These are phyloP conservation scores for Kandelia obovata DNA, from an alignment of 345 rosid genomes.

Conservation along the genomic window DNA sequence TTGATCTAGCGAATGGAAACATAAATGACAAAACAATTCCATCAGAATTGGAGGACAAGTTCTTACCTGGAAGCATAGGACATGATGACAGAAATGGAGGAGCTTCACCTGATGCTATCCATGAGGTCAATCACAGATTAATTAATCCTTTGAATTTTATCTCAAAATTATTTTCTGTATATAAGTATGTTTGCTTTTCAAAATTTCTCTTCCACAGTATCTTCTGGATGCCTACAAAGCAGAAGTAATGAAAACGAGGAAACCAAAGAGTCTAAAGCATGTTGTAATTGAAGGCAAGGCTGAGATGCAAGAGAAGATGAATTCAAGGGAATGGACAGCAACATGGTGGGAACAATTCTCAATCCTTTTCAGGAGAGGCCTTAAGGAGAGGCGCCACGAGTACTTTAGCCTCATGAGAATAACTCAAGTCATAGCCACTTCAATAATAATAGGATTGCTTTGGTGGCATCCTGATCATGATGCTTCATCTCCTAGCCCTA, in stretches of 20 bases:
- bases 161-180: no score
- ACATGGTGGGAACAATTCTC: constrained; percentile 82
- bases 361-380: constrained; percentile 74
- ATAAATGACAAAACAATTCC: constrained; percentile 75
- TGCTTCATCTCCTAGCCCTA: constrained; percentile 22
- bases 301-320: constrained; percentile 29
- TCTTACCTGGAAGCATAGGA: constrained; percentile 32
- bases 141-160: no score
- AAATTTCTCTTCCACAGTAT: constrained; percentile 40
- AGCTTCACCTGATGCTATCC: constrained; percentile 65
- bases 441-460: constrained; percentile 74
- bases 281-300: constrained; percentile 37
- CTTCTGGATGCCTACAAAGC: constrained; percentile 84
- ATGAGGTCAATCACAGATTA: constrained; percentile 40
- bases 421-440: constrained; percentile 88
- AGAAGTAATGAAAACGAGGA: constrained; percentile 59
- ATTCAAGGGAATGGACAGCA: constrained; percentile 79
- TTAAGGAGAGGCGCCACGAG: constrained; percentile 85
- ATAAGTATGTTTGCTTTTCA: no score
- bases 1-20: constrained; percentile 95
- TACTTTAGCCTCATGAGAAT: constrained; percentile 91
- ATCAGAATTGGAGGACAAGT: constrained; percentile 80
- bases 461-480: constrained; percentile 88
- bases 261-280: constrained; percentile 58
- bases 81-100: constrained; percentile 37